These are phyloP conservation scores for Exophiala mesophila DNA, from an alignment of 2,329 filamentous ascomycete genomes.

Conservation along the genomic window DNA sequence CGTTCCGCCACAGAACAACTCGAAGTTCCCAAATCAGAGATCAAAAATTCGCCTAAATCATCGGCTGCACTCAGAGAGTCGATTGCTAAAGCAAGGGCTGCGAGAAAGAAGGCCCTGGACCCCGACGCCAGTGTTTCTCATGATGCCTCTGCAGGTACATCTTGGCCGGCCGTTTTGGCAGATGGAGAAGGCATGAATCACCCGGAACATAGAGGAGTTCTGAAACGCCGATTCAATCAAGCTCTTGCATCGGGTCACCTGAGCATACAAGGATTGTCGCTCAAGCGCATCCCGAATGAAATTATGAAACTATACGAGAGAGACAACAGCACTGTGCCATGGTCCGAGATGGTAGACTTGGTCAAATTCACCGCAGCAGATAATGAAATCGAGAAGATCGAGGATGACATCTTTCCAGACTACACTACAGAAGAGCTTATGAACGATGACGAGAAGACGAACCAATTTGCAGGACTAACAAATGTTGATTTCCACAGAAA, in stretches of 20 bases:
- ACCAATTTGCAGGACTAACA: constrained; percentile 78
- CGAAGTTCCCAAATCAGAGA: constrained; percentile 24
- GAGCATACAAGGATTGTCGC: constrained; percentile 78
- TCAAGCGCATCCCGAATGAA: constrained; percentile 74
- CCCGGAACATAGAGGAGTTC: constrained; percentile 58
- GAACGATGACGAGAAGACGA: constrained; percentile 63
- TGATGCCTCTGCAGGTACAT: background rate
- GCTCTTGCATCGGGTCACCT: constrained; percentile 75
- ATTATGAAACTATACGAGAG: constrained; percentile 84
- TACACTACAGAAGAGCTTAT: constrained; percentile 49
- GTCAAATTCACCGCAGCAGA: constrained; percentile 80
- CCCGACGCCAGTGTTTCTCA: background rate
- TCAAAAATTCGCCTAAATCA: constrained; percentile 56
- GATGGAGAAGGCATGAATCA: constrained; percentile 55
- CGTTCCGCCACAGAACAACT: constrained; percentile 3
- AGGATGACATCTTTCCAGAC: constrained; percentile 76
- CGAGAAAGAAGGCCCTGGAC: constrained; percentile 27
- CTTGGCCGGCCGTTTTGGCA: background rate
- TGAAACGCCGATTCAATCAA: constrained; percentile 66
- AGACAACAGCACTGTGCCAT: constrained; percentile 62
- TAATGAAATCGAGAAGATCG: constrained; percentile 74
- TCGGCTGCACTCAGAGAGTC: constrained; percentile 80
- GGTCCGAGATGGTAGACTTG: constrained; percentile 89
- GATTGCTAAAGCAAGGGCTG: constrained; percentile 80
- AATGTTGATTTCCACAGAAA: constrained; percentile 85